These are phyloP conservation scores for Apiotrichum brassicae DNA, from an alignment of 1,284 basidiomycete genomes.

Conservation along the genomic window DNA sequence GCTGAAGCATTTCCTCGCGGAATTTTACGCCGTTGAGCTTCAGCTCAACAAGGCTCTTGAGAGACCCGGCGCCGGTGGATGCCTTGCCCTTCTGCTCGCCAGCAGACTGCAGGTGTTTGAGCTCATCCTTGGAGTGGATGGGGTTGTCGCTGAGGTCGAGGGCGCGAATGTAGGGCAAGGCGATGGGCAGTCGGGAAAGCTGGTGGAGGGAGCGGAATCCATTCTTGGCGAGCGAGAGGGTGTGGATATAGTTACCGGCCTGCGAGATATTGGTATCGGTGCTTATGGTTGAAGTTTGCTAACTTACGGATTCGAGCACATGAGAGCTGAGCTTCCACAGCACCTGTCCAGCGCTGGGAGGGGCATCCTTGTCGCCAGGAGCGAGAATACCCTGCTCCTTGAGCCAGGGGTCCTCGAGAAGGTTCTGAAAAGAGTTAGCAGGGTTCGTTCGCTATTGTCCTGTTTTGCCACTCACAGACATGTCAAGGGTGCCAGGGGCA, in stretches of 20 bases:
- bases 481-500: constrained; percentile 34
- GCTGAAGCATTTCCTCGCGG: constrained; percentile 28
- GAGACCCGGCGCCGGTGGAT: constrained; percentile 27
- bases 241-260: constrained; percentile 30
- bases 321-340: constrained; percentile 40
- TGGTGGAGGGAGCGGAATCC: constrained; percentile 29
- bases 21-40: constrained; percentile 37
- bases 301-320: constrained; percentile 32
- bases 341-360: constrained; percentile 30
- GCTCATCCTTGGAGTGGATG: constrained; percentile 24
- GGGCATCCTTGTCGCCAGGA: constrained; percentile 38
- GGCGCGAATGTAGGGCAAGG: constrained; percentile 40
- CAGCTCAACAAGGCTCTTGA: constrained; percentile 40
- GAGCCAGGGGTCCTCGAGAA: constrained; percentile 37
- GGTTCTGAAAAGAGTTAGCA: constrained; percentile 15
- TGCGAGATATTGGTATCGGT: neutral
- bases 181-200: constrained; percentile 30
- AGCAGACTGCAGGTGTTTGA: constrained; percentile 28
- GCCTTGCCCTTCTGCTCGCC: constrained; percentile 41
- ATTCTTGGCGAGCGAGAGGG: constrained; percentile 41
- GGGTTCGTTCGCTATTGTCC: too few species aligned
- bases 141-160: constrained; percentile 44
- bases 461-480: constrained; percentile 31
- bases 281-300: neutral
- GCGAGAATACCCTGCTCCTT: constrained; percentile 37